Evolutionary conservation across 2,329 filamentous ascomycete species (phyloP).

Genomic region (Cercospora berteroae): DNA sequence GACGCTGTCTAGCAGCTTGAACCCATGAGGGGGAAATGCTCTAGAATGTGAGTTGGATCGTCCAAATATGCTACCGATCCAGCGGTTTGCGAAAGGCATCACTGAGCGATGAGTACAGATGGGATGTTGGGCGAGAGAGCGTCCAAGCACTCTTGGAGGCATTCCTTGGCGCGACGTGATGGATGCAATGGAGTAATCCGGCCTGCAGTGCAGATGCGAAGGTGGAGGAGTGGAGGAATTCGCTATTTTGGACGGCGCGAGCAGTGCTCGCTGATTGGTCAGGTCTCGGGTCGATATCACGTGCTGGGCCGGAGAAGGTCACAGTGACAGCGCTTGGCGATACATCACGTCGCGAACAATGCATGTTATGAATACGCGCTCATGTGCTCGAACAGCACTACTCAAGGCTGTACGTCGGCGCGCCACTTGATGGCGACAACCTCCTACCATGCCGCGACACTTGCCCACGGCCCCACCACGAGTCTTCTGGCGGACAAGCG

Average conservation of each 20-base stretch:
- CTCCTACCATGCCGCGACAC: no score
- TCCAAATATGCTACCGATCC: neutral
- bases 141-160: neutral
- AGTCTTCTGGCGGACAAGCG: no score
- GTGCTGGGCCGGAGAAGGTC: no score
- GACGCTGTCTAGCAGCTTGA: neutral
- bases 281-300: neutral
- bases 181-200: neutral
- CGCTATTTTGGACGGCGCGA: no score
- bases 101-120: neutral
- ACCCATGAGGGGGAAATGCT: neutral
- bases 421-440: no score
- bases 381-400: no score
- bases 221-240: no score
- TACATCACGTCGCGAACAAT: no score
- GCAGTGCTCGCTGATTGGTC: neutral
- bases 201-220: neutral
- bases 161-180: neutral
- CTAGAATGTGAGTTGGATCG: neutral
- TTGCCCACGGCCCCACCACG: no score
- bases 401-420: no score
- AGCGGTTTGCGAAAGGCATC: neutral
- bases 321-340: no score
- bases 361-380: no score
- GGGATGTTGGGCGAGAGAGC: neutral